Conservation (phyloP, 2,329 filamentous ascomycete species). For the Furcasterigmium sp. region DNA sequence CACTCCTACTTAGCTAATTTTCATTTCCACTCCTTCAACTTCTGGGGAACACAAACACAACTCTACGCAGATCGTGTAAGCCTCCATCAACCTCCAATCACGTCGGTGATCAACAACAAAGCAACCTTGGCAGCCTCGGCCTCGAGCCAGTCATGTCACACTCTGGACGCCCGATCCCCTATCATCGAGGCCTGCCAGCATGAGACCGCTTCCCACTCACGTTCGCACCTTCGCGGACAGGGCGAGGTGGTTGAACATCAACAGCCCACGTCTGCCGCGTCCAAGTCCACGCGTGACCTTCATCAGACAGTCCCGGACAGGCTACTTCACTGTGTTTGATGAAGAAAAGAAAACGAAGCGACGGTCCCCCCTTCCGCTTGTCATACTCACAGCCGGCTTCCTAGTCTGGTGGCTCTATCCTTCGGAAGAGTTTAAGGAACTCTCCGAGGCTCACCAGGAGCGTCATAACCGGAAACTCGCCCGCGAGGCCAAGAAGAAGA, state of each 20-base stretch:
- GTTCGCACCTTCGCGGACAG: background rate
- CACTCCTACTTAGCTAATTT: too few species aligned
- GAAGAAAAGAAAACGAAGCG: slow-evolving; percentile 7
- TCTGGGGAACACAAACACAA: too few species aligned
- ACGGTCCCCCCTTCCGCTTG: slow-evolving; percentile 20
- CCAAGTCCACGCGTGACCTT: background rate
- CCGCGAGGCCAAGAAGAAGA: slow-evolving; percentile 8
- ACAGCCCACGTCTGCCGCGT: background rate
- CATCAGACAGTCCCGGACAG: slow-evolving; percentile 12
- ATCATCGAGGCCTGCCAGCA: background rate
- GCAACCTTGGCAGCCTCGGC: background rate
- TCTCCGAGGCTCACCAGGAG: slow-evolving; percentile 17
- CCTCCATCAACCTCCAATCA: background rate
- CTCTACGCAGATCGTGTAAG: too few species aligned
- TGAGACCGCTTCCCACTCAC: background rate
- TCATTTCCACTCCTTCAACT: too few species aligned
- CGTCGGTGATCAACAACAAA: background rate
- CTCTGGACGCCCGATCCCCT: background rate
- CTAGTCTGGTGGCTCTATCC: slow-evolving; percentile 39
- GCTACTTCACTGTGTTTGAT: slow-evolving; percentile 13
- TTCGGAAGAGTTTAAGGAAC: slow-evolving; percentile 33
- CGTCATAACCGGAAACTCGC: slow-evolving; percentile 2
- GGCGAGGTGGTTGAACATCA: background rate
- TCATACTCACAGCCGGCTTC: slow-evolving; percentile 27
- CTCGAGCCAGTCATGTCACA: background rate